Evolutionary conservation across 75 land plant species (phyloP).

Genomic region (Cunninghamia lanceolata): DNA sequence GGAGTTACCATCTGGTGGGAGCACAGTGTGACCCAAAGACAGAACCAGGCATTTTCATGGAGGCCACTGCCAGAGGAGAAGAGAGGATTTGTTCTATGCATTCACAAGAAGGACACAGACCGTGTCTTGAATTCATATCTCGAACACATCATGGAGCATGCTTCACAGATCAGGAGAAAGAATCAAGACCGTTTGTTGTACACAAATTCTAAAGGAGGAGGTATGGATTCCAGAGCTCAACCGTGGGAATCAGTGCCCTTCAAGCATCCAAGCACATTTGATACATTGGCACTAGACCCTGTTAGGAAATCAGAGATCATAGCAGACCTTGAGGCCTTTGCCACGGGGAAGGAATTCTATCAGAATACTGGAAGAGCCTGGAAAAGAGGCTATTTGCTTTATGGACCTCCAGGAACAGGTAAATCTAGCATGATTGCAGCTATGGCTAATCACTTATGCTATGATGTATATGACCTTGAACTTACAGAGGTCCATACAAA

Average conservation of each 20-base stretch:
- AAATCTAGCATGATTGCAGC: constrained; percentile 98
- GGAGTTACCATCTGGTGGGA: constrained; percentile 47
- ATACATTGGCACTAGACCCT: constrained; percentile 83
- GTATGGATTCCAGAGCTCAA: constrained; percentile 47
- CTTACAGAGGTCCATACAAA: constrained; percentile 80
- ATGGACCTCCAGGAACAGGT: constrained; percentile 92
- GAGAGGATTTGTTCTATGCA: constrained; percentile 56
- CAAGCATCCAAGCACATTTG: constrained; percentile 88
- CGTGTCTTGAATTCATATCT: constrained; percentile 56
- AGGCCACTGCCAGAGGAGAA: constrained; percentile 72
- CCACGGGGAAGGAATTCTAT: constrained; percentile 58
- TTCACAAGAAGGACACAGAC: constrained; percentile 55
- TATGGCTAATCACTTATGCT: constrained; percentile 74
- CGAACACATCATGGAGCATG: constrained; percentile 52
- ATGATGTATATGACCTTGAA: constrained; percentile 86
- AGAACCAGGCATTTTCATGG: constrained; percentile 50
- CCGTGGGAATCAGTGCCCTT: constrained; percentile 91
- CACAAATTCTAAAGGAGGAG: constrained; percentile 65
- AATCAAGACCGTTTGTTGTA: constrained; percentile 59
- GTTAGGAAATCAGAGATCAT: constrained; percentile 52
- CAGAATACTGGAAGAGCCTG: constrained; percentile 78
- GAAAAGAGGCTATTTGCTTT: constrained; percentile 86
- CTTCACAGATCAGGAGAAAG: constrained; percentile 41
- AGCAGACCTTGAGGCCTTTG: constrained; percentile 71
- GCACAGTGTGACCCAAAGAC: constrained; percentile 48